These are phyloP conservation scores for Ceratocystis cacaofunesta DNA, from an alignment of 2,329 filamentous ascomycete genomes.

Conservation along the genomic window DNA sequence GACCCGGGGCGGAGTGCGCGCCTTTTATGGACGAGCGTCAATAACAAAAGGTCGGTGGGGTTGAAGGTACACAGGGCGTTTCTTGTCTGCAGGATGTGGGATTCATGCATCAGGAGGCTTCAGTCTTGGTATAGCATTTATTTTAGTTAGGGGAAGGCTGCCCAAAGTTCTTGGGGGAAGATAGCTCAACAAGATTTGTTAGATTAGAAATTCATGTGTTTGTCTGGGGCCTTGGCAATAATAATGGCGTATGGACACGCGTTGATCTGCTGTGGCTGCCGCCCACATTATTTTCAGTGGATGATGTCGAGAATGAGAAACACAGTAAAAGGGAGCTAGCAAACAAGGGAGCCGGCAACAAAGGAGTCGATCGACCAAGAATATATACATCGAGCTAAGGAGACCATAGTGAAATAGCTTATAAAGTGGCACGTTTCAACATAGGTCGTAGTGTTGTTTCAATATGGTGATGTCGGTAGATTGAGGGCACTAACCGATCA, in stretches of 20 bases:
- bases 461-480: no score
- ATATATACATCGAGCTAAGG: no score
- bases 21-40: slow-evolving; percentile 2
- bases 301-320: neutral
- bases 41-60: neutral
- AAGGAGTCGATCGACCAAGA: no score
- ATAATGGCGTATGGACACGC: neutral
- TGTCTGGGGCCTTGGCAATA: neutral
- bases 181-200: no score
- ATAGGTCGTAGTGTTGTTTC: no score
- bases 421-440: no score
- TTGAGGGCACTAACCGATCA: no score
- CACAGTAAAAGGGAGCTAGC: neutral
- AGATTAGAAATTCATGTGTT: no score
- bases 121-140: neutral
- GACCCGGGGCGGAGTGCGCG: neutral
- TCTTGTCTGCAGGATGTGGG: neutral
- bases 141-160: neutral
- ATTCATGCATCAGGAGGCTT: slow-evolving; percentile 1
- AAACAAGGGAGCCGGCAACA: neutral
- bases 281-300: neutral
- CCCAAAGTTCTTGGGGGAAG: neutral
- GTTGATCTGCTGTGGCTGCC: neutral
- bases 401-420: no score
- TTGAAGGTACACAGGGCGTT: neutral